Percentiles rank a stretch among this genome's conserved stretches.
These are phyloP conservation scores for Lecanicillium sp. DNA, from an alignment of 2,329 filamentous ascomycete genomes.

Conservation along the genomic window DNA sequence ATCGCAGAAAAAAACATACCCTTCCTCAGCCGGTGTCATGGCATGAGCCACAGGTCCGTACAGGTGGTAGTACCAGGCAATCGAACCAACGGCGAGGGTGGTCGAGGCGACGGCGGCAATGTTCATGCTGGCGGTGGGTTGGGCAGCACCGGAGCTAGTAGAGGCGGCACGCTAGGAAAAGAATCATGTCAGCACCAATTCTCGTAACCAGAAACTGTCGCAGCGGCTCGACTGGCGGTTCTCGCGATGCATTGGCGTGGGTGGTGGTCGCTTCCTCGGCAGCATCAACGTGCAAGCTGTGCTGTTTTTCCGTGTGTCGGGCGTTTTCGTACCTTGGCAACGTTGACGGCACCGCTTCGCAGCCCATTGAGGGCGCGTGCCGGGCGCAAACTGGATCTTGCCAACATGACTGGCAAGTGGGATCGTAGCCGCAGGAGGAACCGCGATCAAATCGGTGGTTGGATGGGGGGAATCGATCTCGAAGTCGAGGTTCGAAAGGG, in stretches of 20 bases:
- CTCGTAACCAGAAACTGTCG: conserved; percentile 7
- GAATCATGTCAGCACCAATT: conserved; percentile 28
- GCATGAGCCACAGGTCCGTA: conserved; percentile 85
- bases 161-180: conserved; percentile 54
- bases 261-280: conserved; percentile 25
- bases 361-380: conserved; percentile 76
- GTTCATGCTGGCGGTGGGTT: conserved; percentile 70
- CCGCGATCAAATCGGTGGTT: conserved; percentile 28
- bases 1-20: conserved; percentile 57
- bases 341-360: conserved; percentile 62
- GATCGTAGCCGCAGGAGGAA: conserved; percentile 27
- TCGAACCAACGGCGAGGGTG: conserved; percentile 75
- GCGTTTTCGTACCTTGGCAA: conserved; percentile 58
- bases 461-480: conserved; percentile 27
- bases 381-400: conserved; percentile 83
- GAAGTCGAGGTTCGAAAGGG: conserved; percentile 29
- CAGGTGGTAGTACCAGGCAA: conserved; percentile 96
- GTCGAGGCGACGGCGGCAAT: conserved; percentile 81
- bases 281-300: conserved; percentile 16
- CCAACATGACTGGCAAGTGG: conserved; percentile 68
- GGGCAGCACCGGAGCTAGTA: conserved; percentile 64
- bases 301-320: conserved; percentile 4
- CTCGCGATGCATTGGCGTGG: conserved; percentile 20
- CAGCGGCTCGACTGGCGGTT: conserved; percentile 11
- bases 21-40: conserved; percentile 91